These are phyloP conservation scores for Tuber melanosporum DNA, from an alignment of 495 filamentous ascomycete species.

Conservation along the genomic window DNA sequence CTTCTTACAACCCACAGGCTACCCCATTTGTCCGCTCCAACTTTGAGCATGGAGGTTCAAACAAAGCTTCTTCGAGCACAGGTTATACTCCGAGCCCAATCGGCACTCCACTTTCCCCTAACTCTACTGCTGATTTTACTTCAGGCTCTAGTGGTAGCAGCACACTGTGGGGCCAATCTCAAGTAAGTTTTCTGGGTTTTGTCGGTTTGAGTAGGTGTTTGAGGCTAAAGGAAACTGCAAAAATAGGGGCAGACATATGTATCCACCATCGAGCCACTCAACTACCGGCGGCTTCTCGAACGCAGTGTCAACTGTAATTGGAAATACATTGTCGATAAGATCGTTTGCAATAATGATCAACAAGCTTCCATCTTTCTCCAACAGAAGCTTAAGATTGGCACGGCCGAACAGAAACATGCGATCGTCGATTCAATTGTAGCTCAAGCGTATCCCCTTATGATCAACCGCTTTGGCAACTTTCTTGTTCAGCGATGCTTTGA, in stretches of 20 bases:
- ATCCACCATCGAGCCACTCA: slow-evolving; percentile 84
- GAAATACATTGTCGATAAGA: slow-evolving; percentile 99
- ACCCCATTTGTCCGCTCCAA: slow-evolving; percentile 39
- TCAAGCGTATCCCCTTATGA: slow-evolving; percentile 92
- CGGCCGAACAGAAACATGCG: slow-evolving; percentile 89
- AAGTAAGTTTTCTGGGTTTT: slow-evolving; percentile 47
- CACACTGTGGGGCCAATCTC: slow-evolving; percentile 46
- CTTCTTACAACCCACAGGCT: slow-evolving; percentile 41
- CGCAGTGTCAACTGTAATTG: slow-evolving; percentile 96
- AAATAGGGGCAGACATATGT: slow-evolving; percentile 67
- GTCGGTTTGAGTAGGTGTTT: background rate
- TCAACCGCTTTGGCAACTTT: slow-evolving; percentile 98
- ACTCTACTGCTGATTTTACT: slow-evolving; percentile 72
- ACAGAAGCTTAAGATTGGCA: slow-evolving; percentile 97
- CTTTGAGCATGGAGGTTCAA: slow-evolving; percentile 44
- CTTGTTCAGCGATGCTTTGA: slow-evolving; percentile 97
- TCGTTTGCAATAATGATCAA: slow-evolving; percentile 97
- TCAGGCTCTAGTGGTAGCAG: slow-evolving; percentile 41
- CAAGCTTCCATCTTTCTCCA: slow-evolving; percentile 98
- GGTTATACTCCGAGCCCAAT: slow-evolving; percentile 65
- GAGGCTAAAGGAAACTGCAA: background rate
- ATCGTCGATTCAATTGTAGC: slow-evolving; percentile 95
- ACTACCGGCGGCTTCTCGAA: slow-evolving; percentile 91
- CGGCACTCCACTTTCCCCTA: slow-evolving; percentile 75
- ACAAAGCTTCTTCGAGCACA: slow-evolving; percentile 36